phyloP scores from a whole-genome alignment of 2,329 filamentous ascomycete genomes.

The Cadophora gregata region DNA sequence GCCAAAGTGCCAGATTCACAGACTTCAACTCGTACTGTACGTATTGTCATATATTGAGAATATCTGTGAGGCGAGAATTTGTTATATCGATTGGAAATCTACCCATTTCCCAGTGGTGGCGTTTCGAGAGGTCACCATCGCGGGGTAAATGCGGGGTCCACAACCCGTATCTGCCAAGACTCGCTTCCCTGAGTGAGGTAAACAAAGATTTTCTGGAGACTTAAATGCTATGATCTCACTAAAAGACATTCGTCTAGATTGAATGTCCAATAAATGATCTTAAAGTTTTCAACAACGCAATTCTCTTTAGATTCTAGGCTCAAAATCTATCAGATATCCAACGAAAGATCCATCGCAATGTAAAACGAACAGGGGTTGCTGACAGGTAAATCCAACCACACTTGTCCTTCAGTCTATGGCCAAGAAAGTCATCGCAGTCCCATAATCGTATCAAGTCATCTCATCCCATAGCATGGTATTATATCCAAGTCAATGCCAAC shows the following conservation, averaged over 20 bases:
- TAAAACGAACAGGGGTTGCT: background rate
- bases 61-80: background rate
- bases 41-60: background rate
- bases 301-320: background rate
- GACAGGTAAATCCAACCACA: background rate
- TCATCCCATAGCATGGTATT: background rate
- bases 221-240: background rate
- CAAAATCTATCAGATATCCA: background rate
- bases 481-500: background rate
- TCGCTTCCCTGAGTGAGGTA: background rate
- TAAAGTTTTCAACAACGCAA: background rate
- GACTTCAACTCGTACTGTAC: too few relatives aligned
- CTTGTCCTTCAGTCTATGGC: slow-evolving; percentile 3
- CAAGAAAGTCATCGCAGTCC: background rate
- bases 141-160: background rate
- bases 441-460: background rate
- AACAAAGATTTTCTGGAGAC: background rate
- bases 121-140: background rate
- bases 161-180: background rate
- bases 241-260: background rate
- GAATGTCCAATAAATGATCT: background rate
- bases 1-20: too few relatives aligned
- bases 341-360: slow-evolving; percentile 7
- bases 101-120: too few relatives aligned
- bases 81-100: background rate